phyloP scores from a whole-genome alignment of 169 alveolate genomes.

The Eimeria praecox region DNA sequence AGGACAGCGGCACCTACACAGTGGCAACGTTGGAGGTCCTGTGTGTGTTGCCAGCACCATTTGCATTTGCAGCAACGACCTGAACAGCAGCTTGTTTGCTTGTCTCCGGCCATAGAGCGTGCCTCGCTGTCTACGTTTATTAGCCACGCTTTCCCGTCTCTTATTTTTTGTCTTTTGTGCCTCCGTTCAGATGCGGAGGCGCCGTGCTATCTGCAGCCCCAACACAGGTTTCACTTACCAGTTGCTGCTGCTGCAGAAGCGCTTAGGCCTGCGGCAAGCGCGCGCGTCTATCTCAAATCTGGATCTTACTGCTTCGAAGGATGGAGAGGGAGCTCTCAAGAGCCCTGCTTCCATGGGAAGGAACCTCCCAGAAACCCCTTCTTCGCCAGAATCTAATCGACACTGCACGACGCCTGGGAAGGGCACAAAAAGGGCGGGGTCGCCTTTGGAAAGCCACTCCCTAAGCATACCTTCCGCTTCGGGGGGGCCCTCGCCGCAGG shows the following conservation, averaged over 20 bases:
- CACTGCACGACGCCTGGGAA: constrained; percentile 15
- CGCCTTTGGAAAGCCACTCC: neutral
- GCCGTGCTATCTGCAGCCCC: constrained; percentile 75
- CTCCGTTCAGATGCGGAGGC: constrained; percentile 58
- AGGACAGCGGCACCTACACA: constrained; percentile 6
- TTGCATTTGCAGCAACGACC: neutral
- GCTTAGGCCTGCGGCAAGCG: constrained; percentile 30
- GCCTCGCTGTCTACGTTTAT: neutral
- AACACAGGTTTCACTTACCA: constrained; percentile 79
- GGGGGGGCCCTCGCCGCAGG: neutral
- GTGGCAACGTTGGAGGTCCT: neutral
- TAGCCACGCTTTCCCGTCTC: neutral
- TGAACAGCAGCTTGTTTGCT: neutral
- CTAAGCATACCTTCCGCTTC: neutral
- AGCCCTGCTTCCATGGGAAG: constrained; percentile 7
- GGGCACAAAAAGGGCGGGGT: constrained; percentile 41
- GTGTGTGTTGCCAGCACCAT: neutral
- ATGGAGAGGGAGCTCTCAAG: neutral
- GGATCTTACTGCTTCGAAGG: neutral
- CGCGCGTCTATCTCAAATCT: neutral
- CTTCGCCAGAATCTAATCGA: neutral
- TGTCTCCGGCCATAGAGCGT: neutral
- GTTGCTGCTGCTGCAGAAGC: constrained; percentile 71
- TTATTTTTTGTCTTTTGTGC: neutral
- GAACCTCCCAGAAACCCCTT: neutral